Evolutionary conservation across 2,329 filamentous ascomycete genomes (phyloP).

Genomic region (Fusarium sp.): DNA sequence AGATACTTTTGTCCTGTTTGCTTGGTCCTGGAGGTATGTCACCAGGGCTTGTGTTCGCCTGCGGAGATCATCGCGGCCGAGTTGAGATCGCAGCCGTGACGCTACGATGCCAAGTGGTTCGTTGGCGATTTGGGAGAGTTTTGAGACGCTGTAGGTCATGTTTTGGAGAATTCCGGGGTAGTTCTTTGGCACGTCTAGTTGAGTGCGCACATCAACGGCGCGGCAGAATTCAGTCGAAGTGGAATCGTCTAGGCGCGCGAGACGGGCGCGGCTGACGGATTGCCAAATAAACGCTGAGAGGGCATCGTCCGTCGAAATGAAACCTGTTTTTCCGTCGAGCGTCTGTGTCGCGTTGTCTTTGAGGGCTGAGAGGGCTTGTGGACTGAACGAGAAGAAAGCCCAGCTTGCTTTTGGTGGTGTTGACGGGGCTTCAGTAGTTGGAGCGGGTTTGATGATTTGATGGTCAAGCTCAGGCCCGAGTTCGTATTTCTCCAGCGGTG

Average conservation of each 20-base stretch:
- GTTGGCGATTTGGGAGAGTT: conserved; percentile 43
- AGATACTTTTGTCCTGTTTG: conserved; percentile 49
- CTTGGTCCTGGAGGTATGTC: conserved; percentile 48
- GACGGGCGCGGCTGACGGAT: conserved; percentile 52
- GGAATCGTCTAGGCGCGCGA: conserved; percentile 43
- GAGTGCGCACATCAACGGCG: conserved; percentile 58
- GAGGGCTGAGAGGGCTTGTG: conserved; percentile 48
- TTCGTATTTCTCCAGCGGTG: conserved; percentile 51
- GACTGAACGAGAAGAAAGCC: conserved; percentile 56
- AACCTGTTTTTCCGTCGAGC: conserved; percentile 31
- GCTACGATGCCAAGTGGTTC: conserved; percentile 49
- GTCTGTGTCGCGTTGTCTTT: conserved; percentile 50
- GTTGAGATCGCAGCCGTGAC: conserved; percentile 49
- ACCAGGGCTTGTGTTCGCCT: conserved; percentile 52
- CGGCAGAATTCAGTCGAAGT: conserved; percentile 52
- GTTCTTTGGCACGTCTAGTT: conserved; percentile 50
- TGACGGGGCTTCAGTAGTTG: conserved; percentile 19
- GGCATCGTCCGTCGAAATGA: conserved; percentile 63
- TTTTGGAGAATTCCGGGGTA: conserved; percentile 61
- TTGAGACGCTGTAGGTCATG: conserved; percentile 52
- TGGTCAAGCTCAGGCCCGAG: conserved; percentile 48
- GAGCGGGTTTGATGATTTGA: conserved; percentile 44
- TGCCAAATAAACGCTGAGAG: conserved; percentile 63
- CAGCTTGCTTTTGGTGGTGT: conserved; percentile 48
- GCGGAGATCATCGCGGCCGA: conserved; percentile 49